Base-by-base conservation (phyloP, 805 yeast species). In the Lipomyces orientalis region DNA sequence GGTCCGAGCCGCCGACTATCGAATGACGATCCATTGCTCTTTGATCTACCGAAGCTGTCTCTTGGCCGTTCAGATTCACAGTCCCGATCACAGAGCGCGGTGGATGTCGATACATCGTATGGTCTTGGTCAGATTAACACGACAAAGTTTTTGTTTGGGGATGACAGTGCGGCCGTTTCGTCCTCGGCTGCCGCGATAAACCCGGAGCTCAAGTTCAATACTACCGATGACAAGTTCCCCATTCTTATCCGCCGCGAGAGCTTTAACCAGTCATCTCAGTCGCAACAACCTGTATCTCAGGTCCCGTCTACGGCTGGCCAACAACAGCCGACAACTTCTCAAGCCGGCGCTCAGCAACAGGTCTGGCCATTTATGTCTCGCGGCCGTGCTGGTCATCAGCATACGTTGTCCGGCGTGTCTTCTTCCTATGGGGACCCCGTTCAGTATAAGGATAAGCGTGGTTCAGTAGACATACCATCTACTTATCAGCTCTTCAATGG, bases 151-250 rank as follows among this genome's bases (percentile, higher is more conserved):
- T 51, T 68, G n/a, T 68, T 68, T 51, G 71, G 71, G 39, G 65
- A 61, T 35, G 71, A 68, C 54, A 9, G 33, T 29, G 58, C 57
- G 33, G 29, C 61, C 10, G 14, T 59, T 51, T 43, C 66, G 31
- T 51, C 62, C 22, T 46, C 70, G 16, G 22, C 70, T 16, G 51
- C 54, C n/a, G 43, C 60, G 7, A 56, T 46, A 22, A 25, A 58
- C n/a, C 55, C 65, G 37, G 66, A 62, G 55, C 57, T 68, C 31
- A 68, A 76, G 59, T 77, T 71, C 22, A 76, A 74, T 56, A 76
- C 78, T 14, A 76, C 78, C 14, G 76, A 76, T 19, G 79, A 76
- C 64, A 73, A 76, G 65, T 76, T 76, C 60, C 79, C 79, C 25
- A 76, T 76, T 35, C 70, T 76, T 22, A 74, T 76, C 43, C 74